A percentile compares a stretch with the other conserved stretches of the same genome.
Evolutionary conservation across 805 yeast genomes (phyloP).

Genomic region (Sugiyamaella floridensis): DNA sequence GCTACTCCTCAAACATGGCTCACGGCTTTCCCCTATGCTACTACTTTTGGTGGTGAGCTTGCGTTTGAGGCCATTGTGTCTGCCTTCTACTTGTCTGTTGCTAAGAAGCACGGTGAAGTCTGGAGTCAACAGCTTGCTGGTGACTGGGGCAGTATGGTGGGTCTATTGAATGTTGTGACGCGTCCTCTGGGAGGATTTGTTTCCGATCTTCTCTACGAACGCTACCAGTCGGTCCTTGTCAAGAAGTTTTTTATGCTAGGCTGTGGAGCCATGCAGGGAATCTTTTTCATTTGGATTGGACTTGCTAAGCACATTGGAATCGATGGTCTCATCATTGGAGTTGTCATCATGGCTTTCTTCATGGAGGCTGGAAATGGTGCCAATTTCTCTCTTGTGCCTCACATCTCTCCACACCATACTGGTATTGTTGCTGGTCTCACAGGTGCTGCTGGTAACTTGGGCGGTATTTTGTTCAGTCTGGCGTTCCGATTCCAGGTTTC

Average conservation of each 20-base stretch:
- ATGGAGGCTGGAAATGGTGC: conserved; percentile 39
- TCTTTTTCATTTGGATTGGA: conserved; percentile 34
- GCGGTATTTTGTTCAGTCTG: conserved; percentile 33
- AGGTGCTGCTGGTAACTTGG: conserved; percentile 35
- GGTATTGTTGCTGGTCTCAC: conserved; percentile 35
- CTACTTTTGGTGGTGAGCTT: conserved; percentile 6
- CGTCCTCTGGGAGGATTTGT: conserved; percentile 3
- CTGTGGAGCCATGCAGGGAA: conserved; percentile 28
- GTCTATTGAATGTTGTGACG: conserved; percentile 1
- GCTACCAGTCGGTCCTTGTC: conserved; percentile 27
- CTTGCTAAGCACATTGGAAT: conserved; percentile 25
- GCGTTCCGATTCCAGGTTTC: conserved; percentile 30
- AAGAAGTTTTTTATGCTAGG: conserved; percentile 28
- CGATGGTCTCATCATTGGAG: conserved; percentile 28
- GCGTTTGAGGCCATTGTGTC: conserved; percentile 4
- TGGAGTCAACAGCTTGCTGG: conserved; percentile 4
- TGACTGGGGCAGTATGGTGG: conserved; percentile 4
- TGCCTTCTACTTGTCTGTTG: not conserved
- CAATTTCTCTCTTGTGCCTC: conserved; percentile 33
- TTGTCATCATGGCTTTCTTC: conserved; percentile 29
- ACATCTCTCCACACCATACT: conserved; percentile 31
- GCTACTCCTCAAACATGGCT: conserved; percentile 2
- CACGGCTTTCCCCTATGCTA: conserved; percentile 4
- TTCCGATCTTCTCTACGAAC: conserved; percentile 20
- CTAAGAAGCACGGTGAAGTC: not conserved